phyloP scores from a whole-genome alignment of 2,329 filamentous ascomycete genomes.

The Scytalidium sp. region DNA sequence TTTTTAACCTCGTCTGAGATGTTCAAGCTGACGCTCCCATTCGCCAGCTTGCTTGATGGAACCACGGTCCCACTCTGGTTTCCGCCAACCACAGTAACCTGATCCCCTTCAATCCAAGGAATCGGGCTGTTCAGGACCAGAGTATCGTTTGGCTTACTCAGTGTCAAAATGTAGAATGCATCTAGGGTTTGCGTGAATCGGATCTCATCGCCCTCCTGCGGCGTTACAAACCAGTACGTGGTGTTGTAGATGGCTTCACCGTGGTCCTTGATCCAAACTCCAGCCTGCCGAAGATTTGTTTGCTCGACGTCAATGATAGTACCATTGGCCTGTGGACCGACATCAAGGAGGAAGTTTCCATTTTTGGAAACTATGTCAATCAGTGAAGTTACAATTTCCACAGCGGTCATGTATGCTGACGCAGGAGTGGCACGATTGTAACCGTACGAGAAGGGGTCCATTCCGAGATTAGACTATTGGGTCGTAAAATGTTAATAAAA shows the following conservation, averaged over 20 bases:
- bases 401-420: conserved; percentile 48
- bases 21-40: background rate
- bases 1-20: background rate
- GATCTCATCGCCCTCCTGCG: conserved; percentile 18
- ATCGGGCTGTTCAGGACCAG: conserved; percentile 4
- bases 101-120: conserved; percentile 6
- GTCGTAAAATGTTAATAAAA: too few species aligned
- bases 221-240: conserved; percentile 38
- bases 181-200: conserved; percentile 8
- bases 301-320: conserved; percentile 46
- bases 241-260: conserved; percentile 54
- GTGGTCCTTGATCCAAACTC: conserved; percentile 50
- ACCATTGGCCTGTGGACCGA: conserved; percentile 52
- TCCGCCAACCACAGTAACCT: conserved; percentile 6
- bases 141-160: conserved; percentile 1
- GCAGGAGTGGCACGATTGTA: conserved; percentile 52
- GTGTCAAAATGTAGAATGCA: conserved; percentile 8
- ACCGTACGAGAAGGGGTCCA: conserved; percentile 58
- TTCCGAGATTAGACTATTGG: conserved; percentile 46
- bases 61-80: conserved; percentile 2
- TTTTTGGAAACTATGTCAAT: conserved; percentile 52
- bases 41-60: conserved; percentile 3
- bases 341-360: conserved; percentile 53
- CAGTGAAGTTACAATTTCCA: conserved; percentile 41
- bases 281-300: conserved; percentile 44